These are phyloP conservation scores for Collybia sordida DNA, from an alignment of 768 basidiomycete genomes.

Conservation along the genomic window DNA sequence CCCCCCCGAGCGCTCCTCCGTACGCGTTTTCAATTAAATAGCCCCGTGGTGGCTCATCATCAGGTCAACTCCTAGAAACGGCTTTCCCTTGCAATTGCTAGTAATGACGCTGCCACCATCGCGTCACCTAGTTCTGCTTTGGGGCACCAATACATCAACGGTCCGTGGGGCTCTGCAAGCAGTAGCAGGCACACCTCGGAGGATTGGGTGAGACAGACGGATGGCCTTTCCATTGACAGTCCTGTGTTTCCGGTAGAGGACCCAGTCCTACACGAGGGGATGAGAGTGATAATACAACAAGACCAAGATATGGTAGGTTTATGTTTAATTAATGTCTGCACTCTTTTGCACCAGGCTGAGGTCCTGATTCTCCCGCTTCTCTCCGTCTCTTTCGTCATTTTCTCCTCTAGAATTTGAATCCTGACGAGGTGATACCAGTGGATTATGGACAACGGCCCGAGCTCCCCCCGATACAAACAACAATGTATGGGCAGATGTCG, in stretches of 20 bases:
- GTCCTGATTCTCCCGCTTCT: not conserved
- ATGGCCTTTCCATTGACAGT: conserved; percentile 64
- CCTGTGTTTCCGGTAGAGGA: conserved; percentile 28
- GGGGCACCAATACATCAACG: too few species aligned
- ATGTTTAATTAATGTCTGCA: not conserved
- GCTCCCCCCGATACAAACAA: conserved; percentile 9
- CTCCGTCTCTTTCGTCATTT: not conserved
- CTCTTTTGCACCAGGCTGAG: not conserved
- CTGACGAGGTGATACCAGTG: conserved; percentile 13
- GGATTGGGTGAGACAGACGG: conserved; percentile 76
- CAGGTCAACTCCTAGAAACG: conserved; percentile 50
- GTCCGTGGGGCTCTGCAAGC: conserved; percentile 22
- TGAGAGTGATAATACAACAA: not conserved
- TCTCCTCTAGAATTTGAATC: conserved; percentile 25
- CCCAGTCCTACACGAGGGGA: not conserved
- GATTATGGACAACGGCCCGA: conserved; percentile 3
- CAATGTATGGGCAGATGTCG: conserved; percentile 1
- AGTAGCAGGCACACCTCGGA: conserved; percentile 51
- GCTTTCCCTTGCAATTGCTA: conserved; percentile 38
- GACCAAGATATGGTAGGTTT: conserved; percentile 58
- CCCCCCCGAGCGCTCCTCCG: conserved; percentile 53
- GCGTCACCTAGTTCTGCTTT: conserved; percentile 1
- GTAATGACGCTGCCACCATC: conserved; percentile 5
- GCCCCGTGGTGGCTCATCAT: too few species aligned
- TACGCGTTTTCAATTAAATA: conserved; percentile 28